phyloP scores from a whole-genome alignment of 2,329 filamentous ascomycete species.

The Hyphodiscus sp. region DNA sequence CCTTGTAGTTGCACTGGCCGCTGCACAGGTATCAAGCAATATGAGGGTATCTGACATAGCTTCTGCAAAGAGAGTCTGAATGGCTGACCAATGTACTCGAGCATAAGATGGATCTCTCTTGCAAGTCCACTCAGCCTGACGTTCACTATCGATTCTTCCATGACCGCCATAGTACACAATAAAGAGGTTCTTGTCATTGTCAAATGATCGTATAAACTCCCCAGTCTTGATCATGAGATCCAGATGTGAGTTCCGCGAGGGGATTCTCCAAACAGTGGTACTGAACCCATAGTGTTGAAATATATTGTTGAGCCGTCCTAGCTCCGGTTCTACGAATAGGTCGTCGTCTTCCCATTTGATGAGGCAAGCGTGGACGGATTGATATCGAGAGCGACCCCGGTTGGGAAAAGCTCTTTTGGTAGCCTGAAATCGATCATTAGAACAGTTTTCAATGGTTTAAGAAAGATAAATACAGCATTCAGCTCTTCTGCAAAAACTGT shows the following conservation, averaged over 20 bases:
- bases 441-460: no score
- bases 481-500: not conserved
- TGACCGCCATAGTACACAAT: conserved; percentile 55
- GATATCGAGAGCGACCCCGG: conserved; percentile 45
- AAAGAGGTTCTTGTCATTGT: conserved; percentile 49
- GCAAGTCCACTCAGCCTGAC: conserved; percentile 15
- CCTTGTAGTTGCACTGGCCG: conserved; percentile 12
- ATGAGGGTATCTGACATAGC: conserved; percentile 16
- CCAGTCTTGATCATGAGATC: conserved; percentile 41
- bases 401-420: conserved; percentile 37
- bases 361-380: conserved; percentile 47
- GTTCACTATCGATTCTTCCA: conserved; percentile 47
- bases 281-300: conserved; percentile 46
- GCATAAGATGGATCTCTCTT: conserved; percentile 4
- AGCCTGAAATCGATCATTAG: no score
- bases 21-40: conserved; percentile 17
- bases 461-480: no score
- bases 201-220: conserved; percentile 50
- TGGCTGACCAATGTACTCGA: conserved; percentile 18
- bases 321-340: conserved; percentile 46
- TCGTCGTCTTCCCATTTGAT: conserved; percentile 54
- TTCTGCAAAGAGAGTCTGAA: conserved; percentile 18
- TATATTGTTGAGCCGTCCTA: conserved; percentile 50
- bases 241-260: conserved; percentile 48
- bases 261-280: conserved; percentile 52